Evolutionary conservation across 257 asterid species (phyloP).

Genomic region (Cruciata laevipes): DNA sequence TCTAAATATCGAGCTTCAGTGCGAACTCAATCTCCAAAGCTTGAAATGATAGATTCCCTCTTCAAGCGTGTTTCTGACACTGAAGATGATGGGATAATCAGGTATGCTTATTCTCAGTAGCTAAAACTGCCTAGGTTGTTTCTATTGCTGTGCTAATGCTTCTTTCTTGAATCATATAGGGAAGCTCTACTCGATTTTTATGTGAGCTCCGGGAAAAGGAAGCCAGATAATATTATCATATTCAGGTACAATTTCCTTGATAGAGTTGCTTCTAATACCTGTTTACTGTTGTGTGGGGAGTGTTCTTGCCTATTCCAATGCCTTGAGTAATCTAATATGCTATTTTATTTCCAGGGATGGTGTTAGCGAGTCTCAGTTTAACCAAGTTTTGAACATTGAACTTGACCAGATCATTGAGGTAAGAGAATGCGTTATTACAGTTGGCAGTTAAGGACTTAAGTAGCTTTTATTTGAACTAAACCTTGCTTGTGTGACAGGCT

Average conservation of each 20-base stretch:
- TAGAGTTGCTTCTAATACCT: neutral
- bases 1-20: conserved; percentile 85
- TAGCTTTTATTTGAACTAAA: neutral
- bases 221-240: conserved; percentile 80
- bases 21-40: conserved; percentile 83
- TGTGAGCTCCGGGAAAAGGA: conserved; percentile 59
- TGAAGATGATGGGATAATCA: conserved; percentile 77
- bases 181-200: conserved; percentile 72
- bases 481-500: conserved; percentile 34
- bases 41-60: conserved; percentile 82
- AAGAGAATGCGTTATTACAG: neutral
- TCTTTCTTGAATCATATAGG: conserved; percentile 23
- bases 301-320: neutral
- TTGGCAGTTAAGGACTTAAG: neutral
- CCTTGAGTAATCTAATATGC: neutral
- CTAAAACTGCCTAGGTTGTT: no score
- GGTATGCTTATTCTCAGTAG: conserved; percentile 28
- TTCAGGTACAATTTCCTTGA: conserved; percentile 46
- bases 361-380: conserved; percentile 83
- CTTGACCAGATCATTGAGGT: conserved; percentile 88
- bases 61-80: conserved; percentile 61
- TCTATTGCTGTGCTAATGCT: neutral
- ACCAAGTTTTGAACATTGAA: conserved; percentile 73
- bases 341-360: conserved; percentile 53
- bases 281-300: neutral